Base-by-base conservation (phyloP, 164 flowering plant species). In the Aristolochia californica region DNA sequence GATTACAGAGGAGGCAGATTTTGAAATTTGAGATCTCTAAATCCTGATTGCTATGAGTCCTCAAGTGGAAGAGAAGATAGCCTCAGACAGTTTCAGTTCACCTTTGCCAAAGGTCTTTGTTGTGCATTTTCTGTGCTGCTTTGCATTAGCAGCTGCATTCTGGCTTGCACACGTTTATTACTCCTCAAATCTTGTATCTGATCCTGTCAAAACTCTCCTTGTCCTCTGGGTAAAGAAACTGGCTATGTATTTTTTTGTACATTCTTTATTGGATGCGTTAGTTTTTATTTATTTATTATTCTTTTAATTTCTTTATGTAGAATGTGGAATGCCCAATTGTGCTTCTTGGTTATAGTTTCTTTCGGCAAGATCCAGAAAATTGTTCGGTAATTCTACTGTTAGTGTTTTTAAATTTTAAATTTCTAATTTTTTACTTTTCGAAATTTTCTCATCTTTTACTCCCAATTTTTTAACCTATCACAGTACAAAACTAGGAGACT, bases 151-250 rank as follows among this genome's bases (percentile, higher is more conserved):
- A 20, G 43, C 40, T 17, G 65, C 59, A 8, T 53, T 73, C 28
- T 78, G 78, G 80, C 53, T 74, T 0, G 77, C 82, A 48, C 68
- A 62, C 55, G 62, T 58, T 26, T 23, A 79, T 49, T 79, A 61
- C 64, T 62, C 76, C 18, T 43, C 73, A 66, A 62, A 71, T 70
- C 85, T 87, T 71, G 45, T 77, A 62, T 72, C 86, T 21, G 47
- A 81, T 74, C 77, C 89, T 17, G 40, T 67, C 51, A 68, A 20
- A 56, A 74, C 87, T 23, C 83, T 87, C 61, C 63, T 62, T 62
- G 66, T 78, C 22, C 48, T 79, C 45, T 83, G 75, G 75, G 95
- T 87, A 79, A 51, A 26, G 8, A n/a, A 45, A 18, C 12, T 52
- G 28, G 25, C 15, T 47, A 16, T 53, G 48, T 21, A 13, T 47